phyloP scores from a whole-genome alignment of 495 filamentous ascomycete species.

The Xylaria intraflava region DNA sequence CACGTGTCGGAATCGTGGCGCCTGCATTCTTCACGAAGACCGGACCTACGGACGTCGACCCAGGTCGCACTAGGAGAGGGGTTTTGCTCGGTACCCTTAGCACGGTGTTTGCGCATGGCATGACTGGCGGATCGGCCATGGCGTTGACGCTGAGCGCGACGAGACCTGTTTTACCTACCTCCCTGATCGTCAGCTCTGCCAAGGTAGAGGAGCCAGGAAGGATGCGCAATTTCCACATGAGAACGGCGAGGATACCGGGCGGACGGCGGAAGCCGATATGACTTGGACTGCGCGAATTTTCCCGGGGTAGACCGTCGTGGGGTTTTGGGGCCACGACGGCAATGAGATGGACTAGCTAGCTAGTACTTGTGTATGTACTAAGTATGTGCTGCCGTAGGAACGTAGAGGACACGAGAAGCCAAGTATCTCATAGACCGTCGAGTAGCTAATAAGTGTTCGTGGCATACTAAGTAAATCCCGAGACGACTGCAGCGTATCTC shows the following conservation, averaged over 20 bases:
- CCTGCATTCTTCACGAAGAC: slow-evolving; percentile 39
- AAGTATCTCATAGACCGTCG: too few relatives aligned
- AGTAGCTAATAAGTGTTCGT: slow-evolving; percentile 11
- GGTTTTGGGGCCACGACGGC: slow-evolving; percentile 51
- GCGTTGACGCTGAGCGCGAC: slow-evolving; percentile 35
- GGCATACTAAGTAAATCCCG: too few relatives aligned
- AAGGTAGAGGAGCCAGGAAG: slow-evolving; percentile 40
- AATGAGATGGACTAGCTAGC: slow-evolving; percentile 55
- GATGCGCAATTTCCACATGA: slow-evolving; percentile 53
- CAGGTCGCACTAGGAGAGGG: slow-evolving; percentile 55
- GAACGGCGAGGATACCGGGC: slow-evolving; percentile 47
- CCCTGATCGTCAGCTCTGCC: slow-evolving; percentile 48
- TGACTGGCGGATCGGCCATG: slow-evolving; percentile 42
- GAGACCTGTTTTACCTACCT: slow-evolving; percentile 49
- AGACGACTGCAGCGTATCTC: too few relatives aligned
- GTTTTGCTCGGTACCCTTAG: too few relatives aligned
- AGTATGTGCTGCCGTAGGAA: too few relatives aligned
- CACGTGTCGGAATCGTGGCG: slow-evolving; percentile 44
- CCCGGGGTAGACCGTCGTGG: slow-evolving; percentile 51
- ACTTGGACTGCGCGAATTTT: slow-evolving; percentile 41
- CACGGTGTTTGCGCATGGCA: slow-evolving; percentile 47
- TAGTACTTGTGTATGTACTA: slow-evolving; percentile 49
- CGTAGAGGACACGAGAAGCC: too few relatives aligned
- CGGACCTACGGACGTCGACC: slow-evolving; percentile 41
- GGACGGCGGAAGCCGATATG: slow-evolving; percentile 42